phyloP scores from a whole-genome alignment of 1,284 basidiomycete species.

The Austropuccinia psidii region DNA sequence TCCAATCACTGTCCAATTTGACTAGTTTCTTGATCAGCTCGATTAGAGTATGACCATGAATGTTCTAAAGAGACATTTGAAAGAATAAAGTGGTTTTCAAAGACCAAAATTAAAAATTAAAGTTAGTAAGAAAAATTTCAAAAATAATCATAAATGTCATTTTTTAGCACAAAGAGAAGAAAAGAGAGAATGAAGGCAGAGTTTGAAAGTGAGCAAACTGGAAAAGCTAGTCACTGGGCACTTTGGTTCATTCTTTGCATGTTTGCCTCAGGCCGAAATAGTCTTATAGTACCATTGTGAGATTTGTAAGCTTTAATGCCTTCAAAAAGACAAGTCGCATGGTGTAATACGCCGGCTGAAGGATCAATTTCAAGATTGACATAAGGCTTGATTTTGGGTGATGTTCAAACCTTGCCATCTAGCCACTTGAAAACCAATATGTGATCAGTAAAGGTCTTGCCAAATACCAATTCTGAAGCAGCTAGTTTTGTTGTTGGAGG shows the following conservation, averaged over 20 bases:
- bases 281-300: slow-evolving; percentile 64
- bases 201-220: slow-evolving; percentile 43
- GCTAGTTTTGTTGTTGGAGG: slow-evolving; percentile 47
- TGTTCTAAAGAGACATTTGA: no score
- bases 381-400: slow-evolving; percentile 75
- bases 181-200: no score
- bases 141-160: slow-evolving; percentile 46
- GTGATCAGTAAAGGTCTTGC: slow-evolving; percentile 67
- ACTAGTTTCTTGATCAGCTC: slow-evolving; percentile 84
- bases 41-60: slow-evolving; percentile 69
- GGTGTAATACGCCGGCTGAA: slow-evolving; percentile 81
- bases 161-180: no score
- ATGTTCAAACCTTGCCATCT: slow-evolving; percentile 65
- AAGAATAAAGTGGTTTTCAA: no score
- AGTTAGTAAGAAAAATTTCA: background rate
- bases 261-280: slow-evolving; percentile 96
- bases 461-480: slow-evolving; percentile 51
- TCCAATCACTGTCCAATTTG: slow-evolving; percentile 79
- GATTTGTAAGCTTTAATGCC: slow-evolving; percentile 93
- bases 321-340: slow-evolving; percentile 81
- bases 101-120: no score
- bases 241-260: slow-evolving; percentile 71
- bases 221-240: slow-evolving; percentile 62
- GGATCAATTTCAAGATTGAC: slow-evolving; percentile 69
- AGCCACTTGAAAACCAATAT: slow-evolving; percentile 83